Evolutionary conservation across 1,139 yeast species (phyloP), one percentile per base, ranked within the genome.

Genomic region (Candida anutae): DNA sequence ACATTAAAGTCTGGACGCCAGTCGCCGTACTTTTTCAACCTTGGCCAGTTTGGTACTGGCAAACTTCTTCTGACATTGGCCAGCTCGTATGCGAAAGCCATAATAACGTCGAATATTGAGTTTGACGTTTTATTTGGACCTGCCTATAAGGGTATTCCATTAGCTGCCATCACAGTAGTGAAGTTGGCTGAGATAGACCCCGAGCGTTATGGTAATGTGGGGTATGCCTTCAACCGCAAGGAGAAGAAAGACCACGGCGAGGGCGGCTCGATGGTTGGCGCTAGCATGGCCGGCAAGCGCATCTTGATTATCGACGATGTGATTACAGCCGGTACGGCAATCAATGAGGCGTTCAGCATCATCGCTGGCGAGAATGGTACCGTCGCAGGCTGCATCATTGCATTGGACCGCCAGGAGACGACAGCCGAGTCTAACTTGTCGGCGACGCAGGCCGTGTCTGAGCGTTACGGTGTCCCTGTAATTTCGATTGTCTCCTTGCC

Each of bases 211-310:
- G 69, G 68, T 29, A 51, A 70, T 34, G 65, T 78, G 35, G 79
- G 75, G 29, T 85, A 80, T 50, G 67, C 90, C 14, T 81, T 80
- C 62, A 81, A 81, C 60, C 74, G 93, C 61, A 81, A 82, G 62
- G 98, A 90, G 58, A 84, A 82, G 69, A 90, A 90, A 60, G 96
- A 88, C 48, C 98, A 90, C 53, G 98, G 98, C 30, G 98, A 90
- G 62, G 98, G 98, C 37, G 98, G 98, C 12, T 73, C 74, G 34
- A 83, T 90, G 46, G 98, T 90, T 22, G 98, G 98, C 19, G 75
- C 84, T 25, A 57, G 74, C 4, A 69, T 90, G 44, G 68, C 69
- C 36, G 82, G 73, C 31, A 81, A 87, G 55, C 69, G 68, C 37
- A 74, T 87, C 19, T 64, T 90, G 46, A 81, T 90, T 45, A 85